These are phyloP conservation scores for Aureobasidium zeae DNA, from an alignment of 2,329 filamentous ascomycete species.

Conservation along the genomic window DNA sequence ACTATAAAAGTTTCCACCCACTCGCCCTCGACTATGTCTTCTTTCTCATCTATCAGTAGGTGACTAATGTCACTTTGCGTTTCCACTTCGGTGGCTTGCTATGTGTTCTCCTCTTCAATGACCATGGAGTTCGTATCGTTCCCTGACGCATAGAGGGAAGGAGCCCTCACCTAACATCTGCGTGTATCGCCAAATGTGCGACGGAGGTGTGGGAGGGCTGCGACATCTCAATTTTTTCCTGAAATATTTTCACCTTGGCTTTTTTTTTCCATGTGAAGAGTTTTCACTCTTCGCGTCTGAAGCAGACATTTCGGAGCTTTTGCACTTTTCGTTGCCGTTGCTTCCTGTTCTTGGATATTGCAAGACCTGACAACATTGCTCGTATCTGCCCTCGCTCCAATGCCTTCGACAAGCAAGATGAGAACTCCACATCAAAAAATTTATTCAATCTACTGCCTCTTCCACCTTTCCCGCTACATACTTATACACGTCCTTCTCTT, in stretches of 20 bases:
- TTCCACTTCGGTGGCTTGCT: slow-evolving; percentile 36
- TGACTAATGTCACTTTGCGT: slow-evolving; percentile 26
- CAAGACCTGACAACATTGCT: slow-evolving; percentile 1
- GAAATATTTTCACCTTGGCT: slow-evolving; percentile 1
- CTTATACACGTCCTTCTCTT: too few relatives aligned
- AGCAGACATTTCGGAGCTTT: too few relatives aligned
- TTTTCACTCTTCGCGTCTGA: neutral
- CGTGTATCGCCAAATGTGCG: slow-evolving; percentile 26
- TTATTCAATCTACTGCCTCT: too few relatives aligned
- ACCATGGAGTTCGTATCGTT: slow-evolving; percentile 36
- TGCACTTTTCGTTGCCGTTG: neutral
- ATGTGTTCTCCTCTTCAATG: slow-evolving; percentile 30
- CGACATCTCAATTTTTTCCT: slow-evolving; percentile 22
- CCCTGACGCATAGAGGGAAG: slow-evolving; percentile 35
- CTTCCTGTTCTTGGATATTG: slow-evolving; percentile 10
- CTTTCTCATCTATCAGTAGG: slow-evolving; percentile 19
- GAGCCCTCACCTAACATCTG: slow-evolving; percentile 34
- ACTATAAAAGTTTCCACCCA: slow-evolving; percentile 13
- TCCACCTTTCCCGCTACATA: too few relatives aligned
- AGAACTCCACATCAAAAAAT: too few relatives aligned
- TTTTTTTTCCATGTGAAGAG: slow-evolving; percentile 1
- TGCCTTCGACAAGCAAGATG: too few relatives aligned
- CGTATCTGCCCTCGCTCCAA: too few relatives aligned
- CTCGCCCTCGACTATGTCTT: slow-evolving; percentile 12
- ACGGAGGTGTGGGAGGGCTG: slow-evolving; percentile 37